Base-by-base conservation (phyloP, 2,329 filamentous ascomycete species). In the Cordyceps cateniannulata region DNA sequence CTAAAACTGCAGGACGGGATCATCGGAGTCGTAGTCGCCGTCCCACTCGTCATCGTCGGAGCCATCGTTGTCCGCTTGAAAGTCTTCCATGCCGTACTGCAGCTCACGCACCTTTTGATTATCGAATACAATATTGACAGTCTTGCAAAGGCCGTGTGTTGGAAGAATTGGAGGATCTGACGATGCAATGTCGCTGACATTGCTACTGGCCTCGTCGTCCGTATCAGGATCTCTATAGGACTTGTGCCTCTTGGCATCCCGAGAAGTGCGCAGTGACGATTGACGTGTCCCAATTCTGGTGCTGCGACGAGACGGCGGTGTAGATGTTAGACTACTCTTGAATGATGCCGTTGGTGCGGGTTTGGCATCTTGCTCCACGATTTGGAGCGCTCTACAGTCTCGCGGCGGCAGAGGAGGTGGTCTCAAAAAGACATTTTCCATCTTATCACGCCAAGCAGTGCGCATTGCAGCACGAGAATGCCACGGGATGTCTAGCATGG, bases 401-500 rank as follows among this genome's bases (percentile, higher is more conserved):
- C 59, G 66, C 1, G 83, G 83, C 3, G 78, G 70, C 22, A 73
- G 64, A 5, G 50, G 29, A 18, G 71, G 73, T 2, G 72, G 74
- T 18, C 84, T 78, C 53, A 86, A 79, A 67, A 91, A 93, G 3
- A 91, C 81, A 14, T 77, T 79, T 60, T 85, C 82, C 56, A 97
- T 77, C 64, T 81, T 86, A n/a, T 82, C 79, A 54, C 86, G 86
- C 90, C 92, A 96, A 65, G 85, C 83, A 65, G 88, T 85, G 44
- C 93, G 84, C 68, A 97, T 87, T n/a, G 82, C 81, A 20, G 89
- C 89, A 47, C 93, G 85, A 69, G 91, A 85, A 63, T 91, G 87
- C 90, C 92, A 96, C 12, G 89, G 86, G 50, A 86, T 83, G 68
- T 93, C 85, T 52, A 97, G 78, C 72, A 91, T 93, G 1, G 88